Conservation (phyloP, 1,284 basidiomycete genomes). For the Ceratobasidium sp. region DNA sequence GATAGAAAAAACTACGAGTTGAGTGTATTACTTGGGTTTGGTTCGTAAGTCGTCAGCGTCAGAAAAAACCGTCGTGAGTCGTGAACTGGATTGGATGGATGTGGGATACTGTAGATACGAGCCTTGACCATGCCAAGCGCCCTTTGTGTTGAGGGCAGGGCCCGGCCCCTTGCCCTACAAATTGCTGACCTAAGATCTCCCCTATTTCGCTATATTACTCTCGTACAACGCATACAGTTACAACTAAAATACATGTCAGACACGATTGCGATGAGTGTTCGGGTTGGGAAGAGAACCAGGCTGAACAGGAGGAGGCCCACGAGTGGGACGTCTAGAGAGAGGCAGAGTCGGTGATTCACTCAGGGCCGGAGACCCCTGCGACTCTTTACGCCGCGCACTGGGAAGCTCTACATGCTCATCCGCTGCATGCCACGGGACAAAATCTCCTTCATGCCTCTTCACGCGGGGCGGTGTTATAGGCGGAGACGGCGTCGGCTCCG, state of each 20-base stretch:
- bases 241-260: background rate
- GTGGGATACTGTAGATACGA: slow-evolving; percentile 30
- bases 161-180: slow-evolving; percentile 29
- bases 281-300: slow-evolving; percentile 24
- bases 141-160: slow-evolving; percentile 37
- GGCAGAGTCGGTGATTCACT: background rate
- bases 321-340: background rate
- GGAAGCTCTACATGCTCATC: slow-evolving; percentile 1
- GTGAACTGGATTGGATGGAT: slow-evolving; percentile 29
- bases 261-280: slow-evolving; percentile 3
- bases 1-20: slow-evolving; percentile 12
- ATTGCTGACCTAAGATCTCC: slow-evolving; percentile 27
- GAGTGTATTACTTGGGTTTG: slow-evolving; percentile 11
- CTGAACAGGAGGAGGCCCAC: slow-evolving; percentile 3
- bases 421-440: slow-evolving; percentile 12
- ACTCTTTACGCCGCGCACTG: background rate
- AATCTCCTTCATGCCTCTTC: background rate
- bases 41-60: slow-evolving; percentile 35
- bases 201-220: no score
- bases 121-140: slow-evolving; percentile 9
- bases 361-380: background rate
- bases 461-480: background rate
- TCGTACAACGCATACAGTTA: slow-evolving; percentile 29
- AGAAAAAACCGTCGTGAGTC: slow-evolving; percentile 38
- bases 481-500: background rate